These are phyloP conservation scores for Penicillium sp. DNA, from an alignment of 2,329 filamentous ascomycete genomes.

Conservation along the genomic window DNA sequence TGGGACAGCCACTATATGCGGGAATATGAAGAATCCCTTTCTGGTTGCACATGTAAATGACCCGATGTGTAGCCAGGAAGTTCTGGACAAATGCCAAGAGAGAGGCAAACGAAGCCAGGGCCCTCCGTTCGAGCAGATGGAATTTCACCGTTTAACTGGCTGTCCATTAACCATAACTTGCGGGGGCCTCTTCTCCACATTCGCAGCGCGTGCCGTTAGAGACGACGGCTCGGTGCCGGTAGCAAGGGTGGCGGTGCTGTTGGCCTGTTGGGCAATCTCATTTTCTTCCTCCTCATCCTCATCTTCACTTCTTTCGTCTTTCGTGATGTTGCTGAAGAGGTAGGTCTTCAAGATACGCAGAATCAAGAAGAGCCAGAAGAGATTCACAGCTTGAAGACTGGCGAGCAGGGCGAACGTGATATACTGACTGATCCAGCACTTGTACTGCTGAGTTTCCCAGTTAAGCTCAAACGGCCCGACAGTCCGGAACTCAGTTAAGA, in stretches of 20 bases:
- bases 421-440: slow-evolving; percentile 54
- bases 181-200: slow-evolving; percentile 39
- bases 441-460: slow-evolving; percentile 56
- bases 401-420: slow-evolving; percentile 52
- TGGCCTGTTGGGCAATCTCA: slow-evolving; percentile 21
- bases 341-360: slow-evolving; percentile 51
- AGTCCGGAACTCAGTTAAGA: slow-evolving; percentile 53
- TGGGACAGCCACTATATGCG: slow-evolving; percentile 6
- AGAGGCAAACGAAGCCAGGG: background rate
- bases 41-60: slow-evolving; percentile 1
- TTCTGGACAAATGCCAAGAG: background rate
- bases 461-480: slow-evolving; percentile 53
- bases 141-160: slow-evolving; percentile 29
- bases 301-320: slow-evolving; percentile 52
- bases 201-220: slow-evolving; percentile 28
- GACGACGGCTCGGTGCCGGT: slow-evolving; percentile 32
- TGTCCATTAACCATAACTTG: slow-evolving; percentile 47
- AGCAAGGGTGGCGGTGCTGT: slow-evolving; percentile 31
- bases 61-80: background rate
- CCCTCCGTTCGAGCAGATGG: background rate
- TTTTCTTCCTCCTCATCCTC: slow-evolving; percentile 49
- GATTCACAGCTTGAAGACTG: slow-evolving; percentile 51
- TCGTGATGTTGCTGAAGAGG: slow-evolving; percentile 42
- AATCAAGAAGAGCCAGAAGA: slow-evolving; percentile 54
- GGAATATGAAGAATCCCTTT: background rate